Base-by-base conservation (phyloP, 495 filamentous ascomycete species). In the Xylaria bambusicola region DNA sequence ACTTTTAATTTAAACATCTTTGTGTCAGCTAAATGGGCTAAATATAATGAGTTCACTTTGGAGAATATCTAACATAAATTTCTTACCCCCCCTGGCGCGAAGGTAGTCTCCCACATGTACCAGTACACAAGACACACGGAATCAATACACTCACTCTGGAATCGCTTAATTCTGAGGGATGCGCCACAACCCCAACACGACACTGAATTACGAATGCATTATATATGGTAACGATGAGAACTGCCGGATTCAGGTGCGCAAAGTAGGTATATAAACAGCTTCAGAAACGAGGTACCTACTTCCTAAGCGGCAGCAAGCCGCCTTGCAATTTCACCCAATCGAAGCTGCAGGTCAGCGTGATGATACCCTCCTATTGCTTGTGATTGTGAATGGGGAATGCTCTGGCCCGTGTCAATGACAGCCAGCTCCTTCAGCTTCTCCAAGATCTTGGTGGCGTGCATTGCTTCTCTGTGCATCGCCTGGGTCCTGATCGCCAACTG, bases 391-490 rank as follows among this genome's bases (percentile, higher is more conserved):
- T 15, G 38, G 38, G 38, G 38, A 15, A 41, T 6, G 38, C 17
- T 15, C 38, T 15, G 17, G 38, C 7, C 38, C 8, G 38, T 15
- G 38, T 6, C 17, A 41, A 41, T 10, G 17, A 41, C 17, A 12
- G 12, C 36, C 42, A 27, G 46, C 66, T 68, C 36, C n/a, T 40
- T 40, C 3, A 45, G 41, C 41, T 23, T 45, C 3, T 45, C 41
- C 6, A 45, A 20, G 41, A 45, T 12, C 3, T 6, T 15, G 6
- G 3, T 23, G n/a, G 41, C 41, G 18, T 23, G n/a, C 2, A 20
- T n/a, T 5, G 23, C 12, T 12, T 45, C 41, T 20, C 41, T 45
- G 17, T 23, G 4, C 2, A 45, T 21, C 41, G 41, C 13, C 41
- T 45, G 41, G 41, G n/a, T 45, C 3, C 41, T 3, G 17, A 45